Evolutionary conservation across 1,139 yeast genomes (phyloP), one percentile per base, ranked within the genome.

Genomic region (Magnusiomyces clavatus): DNA sequence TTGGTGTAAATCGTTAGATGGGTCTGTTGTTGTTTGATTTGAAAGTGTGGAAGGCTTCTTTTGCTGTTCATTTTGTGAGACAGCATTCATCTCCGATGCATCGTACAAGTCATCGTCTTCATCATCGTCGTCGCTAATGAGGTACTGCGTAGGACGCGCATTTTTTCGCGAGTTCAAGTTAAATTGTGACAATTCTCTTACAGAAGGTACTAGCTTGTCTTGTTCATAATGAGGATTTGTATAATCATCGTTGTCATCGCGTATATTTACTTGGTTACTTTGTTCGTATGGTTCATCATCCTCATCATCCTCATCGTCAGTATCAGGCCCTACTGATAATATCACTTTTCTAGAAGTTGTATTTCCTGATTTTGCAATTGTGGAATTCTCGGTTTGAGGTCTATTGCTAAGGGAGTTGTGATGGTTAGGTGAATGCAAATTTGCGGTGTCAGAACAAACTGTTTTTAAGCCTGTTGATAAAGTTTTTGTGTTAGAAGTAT

Each of bases 71-170:
- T 6, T 5, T 3, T 40, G 20, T 12, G 24, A 5, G 14, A 20
- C 6, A 14, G 17, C 19, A 40, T 14, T 19, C 14, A 11, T 6
- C 6, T 3, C 17, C 36, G 36, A 41, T 8, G 42, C 47, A 11
- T 35, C 47, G 11, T 60, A 61, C 41, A 61, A 64, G 11, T 60
- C 62, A 35, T 55, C 58, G 14, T 57, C 52, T 35, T 62, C 76
- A 44, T 71, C 74, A 50, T 69, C 68, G 17, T 69, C 66, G 16
- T 64, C 68, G 6, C 68, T 74, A 24, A 51, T 44, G 13, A 34
- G 42, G 19, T 43, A 31, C 31, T 31, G 46, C 43, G 51, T 31
- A 11, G 19, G 5, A 38, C 4, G 19, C 5, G 41, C 29, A 13
- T 35, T 45, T 36, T 43, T 13, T 31, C 48, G 11, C 12, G 31